phyloP scores from a whole-genome alignment of 768 basidiomycete genomes.

The Gymnopilus dilepis region DNA sequence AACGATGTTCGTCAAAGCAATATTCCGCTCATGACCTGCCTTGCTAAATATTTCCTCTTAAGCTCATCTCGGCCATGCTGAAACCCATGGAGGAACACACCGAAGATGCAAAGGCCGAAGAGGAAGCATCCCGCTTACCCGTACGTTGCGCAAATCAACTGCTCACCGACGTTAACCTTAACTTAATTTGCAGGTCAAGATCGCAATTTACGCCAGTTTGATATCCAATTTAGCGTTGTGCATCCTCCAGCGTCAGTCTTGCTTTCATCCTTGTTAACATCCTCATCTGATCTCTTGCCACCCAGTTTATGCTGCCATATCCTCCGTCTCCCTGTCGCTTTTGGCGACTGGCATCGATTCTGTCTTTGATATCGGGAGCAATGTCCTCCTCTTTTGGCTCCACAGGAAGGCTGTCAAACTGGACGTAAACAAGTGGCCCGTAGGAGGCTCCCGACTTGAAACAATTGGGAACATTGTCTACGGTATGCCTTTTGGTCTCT shows the following conservation, averaged over 20 bases:
- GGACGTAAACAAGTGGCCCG: constrained; percentile 89
- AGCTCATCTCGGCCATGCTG: constrained; percentile 88
- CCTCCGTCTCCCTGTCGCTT: constrained; percentile 81
- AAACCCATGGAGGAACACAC: constrained; percentile 93
- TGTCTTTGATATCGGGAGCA: constrained; percentile 83
- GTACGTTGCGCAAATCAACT: constrained; percentile 44
- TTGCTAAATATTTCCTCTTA: constrained; percentile 16
- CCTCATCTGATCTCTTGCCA: not conserved
- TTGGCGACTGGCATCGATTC: constrained; percentile 92
- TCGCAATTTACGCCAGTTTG: constrained; percentile 88
- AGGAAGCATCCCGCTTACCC: constrained; percentile 67
- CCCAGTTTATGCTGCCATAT: constrained; percentile 90
- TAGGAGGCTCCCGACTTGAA: constrained; percentile 88
- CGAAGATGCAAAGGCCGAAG: constrained; percentile 75
- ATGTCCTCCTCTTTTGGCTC: constrained; percentile 79
- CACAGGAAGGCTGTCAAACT: constrained; percentile 74
- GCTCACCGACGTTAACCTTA: constrained; percentile 6
- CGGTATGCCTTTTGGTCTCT: constrained; percentile 44
- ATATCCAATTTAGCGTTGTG: constrained; percentile 75
- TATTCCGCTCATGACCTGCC: constrained; percentile 1
- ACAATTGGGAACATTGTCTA: constrained; percentile 91
- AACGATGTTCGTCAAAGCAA: constrained; percentile 55
- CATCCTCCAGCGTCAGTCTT: constrained; percentile 65
- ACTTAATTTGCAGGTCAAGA: constrained; percentile 65
- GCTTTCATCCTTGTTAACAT: not conserved